Percentiles rank a stretch among this genome's conserved stretches.
phyloP scores from a whole-genome alignment of 2,329 filamentous ascomycete genomes.

The Sclerotinia nivalis region DNA sequence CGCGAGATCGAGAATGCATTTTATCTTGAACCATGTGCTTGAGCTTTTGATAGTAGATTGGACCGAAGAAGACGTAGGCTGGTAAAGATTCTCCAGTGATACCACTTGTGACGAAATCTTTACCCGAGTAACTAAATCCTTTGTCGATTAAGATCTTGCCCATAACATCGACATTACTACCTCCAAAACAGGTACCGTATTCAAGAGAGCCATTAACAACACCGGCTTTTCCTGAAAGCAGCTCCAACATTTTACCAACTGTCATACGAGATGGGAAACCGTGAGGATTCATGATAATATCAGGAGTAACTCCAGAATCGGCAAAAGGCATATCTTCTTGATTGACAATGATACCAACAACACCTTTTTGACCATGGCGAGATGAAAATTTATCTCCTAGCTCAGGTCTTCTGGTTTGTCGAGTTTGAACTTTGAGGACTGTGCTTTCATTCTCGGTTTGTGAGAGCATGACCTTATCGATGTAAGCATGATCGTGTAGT shows the following conservation, averaged over 20 bases:
- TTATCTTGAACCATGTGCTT: constrained; percentile 99
- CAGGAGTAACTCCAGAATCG: constrained; percentile 85
- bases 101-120: constrained; percentile 93
- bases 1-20: constrained; percentile 93
- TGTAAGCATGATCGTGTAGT: constrained; percentile 80
- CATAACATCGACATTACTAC: constrained; percentile 85
- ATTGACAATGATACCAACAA: constrained; percentile 93
- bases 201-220: constrained; percentile 81
- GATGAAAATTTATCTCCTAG: constrained; percentile 99
- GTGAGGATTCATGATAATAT: constrained; percentile 99
- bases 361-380: constrained; percentile 96
- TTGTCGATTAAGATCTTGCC: constrained; percentile 78
- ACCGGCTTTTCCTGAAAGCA: constrained; percentile 90
- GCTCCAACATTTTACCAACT: constrained; percentile 95
- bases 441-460: constrained; percentile 83
- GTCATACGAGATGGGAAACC: constrained; percentile 99
- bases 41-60: constrained; percentile 98
- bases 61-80: constrained; percentile 96
- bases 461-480: constrained; percentile 95
- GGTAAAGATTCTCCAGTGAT: constrained; percentile 93
- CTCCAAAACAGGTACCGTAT: constrained; percentile 87
- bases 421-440: constrained; percentile 89
- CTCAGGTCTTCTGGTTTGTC: constrained; percentile 94
- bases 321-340: constrained; percentile 97
- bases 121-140: constrained; percentile 95